phyloP scores from a whole-genome alignment of 1,139 yeast genomes.

The Scheffersomyces segobiensis region DNA sequence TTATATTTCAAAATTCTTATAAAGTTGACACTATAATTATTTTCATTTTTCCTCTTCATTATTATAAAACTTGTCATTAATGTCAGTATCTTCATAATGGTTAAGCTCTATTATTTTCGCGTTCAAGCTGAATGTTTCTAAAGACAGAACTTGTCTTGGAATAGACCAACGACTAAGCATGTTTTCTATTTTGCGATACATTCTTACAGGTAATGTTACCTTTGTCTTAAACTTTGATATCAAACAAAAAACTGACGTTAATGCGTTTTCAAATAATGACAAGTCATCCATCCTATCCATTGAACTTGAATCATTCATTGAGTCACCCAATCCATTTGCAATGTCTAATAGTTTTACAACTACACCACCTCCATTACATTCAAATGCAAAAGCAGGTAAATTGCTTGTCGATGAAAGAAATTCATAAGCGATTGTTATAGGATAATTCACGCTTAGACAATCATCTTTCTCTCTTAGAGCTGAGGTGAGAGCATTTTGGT shows the following conservation, averaged over 20 bases:
- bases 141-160: background rate
- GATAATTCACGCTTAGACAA: constrained; percentile 11
- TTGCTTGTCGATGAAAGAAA: constrained; percentile 10
- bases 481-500: constrained; percentile 12
- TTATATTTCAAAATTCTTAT: no score
- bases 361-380: constrained; percentile 13
- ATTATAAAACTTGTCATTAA: no score
- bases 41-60: no score
- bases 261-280: background rate
- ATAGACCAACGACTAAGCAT: background rate
- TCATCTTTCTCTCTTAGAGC: background rate
- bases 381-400: constrained; percentile 18
- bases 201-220: constrained; percentile 5
- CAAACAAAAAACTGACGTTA: constrained; percentile 5
- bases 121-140: no score
- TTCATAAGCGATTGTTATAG: constrained; percentile 13
- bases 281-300: background rate
- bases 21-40: no score
- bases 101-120: no score
- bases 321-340: constrained; percentile 6
- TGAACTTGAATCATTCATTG: background rate
- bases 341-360: constrained; percentile 10
- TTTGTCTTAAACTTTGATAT: constrained; percentile 9
- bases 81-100: no score
- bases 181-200: constrained; percentile 7